Evolutionary conservation across 306 rosid species (phyloP).

Genomic region (Cicer cuneatum): DNA sequence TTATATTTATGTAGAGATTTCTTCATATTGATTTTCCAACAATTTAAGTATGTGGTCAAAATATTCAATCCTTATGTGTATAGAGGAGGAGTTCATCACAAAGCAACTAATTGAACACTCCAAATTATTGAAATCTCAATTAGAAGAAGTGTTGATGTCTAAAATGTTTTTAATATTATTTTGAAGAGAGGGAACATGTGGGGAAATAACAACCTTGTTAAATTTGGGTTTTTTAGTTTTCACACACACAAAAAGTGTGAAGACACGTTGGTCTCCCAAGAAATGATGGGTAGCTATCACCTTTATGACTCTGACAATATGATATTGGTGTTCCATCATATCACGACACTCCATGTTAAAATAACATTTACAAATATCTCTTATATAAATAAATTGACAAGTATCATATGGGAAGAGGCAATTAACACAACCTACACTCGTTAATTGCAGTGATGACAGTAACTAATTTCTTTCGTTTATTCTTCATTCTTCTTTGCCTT

Average conservation of each 20-base stretch:
- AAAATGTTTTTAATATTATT: too few relatives aligned
- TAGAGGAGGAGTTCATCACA: too few relatives aligned
- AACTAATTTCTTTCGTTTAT: slow-evolving; percentile 54
- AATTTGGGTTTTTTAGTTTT: slow-evolving; percentile 1
- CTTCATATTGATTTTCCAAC: too few relatives aligned
- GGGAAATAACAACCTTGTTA: too few relatives aligned
- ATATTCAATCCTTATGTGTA: too few relatives aligned
- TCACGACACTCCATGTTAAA: slow-evolving; percentile 31
- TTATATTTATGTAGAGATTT: too few relatives aligned
- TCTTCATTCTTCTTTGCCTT: slow-evolving; percentile 62
- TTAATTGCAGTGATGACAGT: slow-evolving; percentile 46
- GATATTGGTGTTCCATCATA: slow-evolving; percentile 33
- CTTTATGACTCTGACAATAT: slow-evolving; percentile 57
- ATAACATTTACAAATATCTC: slow-evolving; percentile 32
- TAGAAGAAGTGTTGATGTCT: too few relatives aligned
- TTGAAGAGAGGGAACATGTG: too few relatives aligned
- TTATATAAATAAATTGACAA: slow-evolving; percentile 63
- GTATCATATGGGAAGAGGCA: slow-evolving; percentile 29
- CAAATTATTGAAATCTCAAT: too few relatives aligned
- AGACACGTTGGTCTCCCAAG: slow-evolving; percentile 45
- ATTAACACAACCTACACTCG: slow-evolving; percentile 26
- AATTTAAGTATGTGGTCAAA: too few relatives aligned
- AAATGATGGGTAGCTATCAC: slow-evolving; percentile 51
- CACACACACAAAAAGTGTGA: slow-evolving; percentile 45
- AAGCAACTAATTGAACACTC: too few relatives aligned